A percentile compares a stretch with the other conserved stretches of the same genome.
Evolutionary conservation across 768 basidiomycete genomes (phyloP).

Genomic region (Boletus eberwhitei): DNA sequence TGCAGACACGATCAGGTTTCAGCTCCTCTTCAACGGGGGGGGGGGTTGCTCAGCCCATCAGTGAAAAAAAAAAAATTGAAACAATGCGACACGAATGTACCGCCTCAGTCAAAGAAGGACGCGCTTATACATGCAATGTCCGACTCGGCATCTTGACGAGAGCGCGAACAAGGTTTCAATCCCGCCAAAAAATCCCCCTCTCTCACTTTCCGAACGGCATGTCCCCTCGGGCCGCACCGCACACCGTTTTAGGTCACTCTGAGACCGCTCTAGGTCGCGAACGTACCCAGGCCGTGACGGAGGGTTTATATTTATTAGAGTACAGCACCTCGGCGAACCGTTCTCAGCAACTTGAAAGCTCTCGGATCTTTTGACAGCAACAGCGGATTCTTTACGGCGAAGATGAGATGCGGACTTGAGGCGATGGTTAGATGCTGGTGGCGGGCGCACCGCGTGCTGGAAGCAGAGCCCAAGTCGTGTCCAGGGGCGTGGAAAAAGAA

Average conservation of each 20-base stretch:
- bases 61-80: not conserved
- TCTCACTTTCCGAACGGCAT: not conserved
- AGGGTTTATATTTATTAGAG: not conserved
- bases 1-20: constrained; percentile 3
- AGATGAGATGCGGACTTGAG: constrained; percentile 5
- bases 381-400: constrained; percentile 10
- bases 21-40: not conserved
- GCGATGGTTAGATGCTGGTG: not conserved
- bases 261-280: not conserved
- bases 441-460: constrained; percentile 1
- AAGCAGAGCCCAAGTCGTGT: not conserved
- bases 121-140: not conserved
- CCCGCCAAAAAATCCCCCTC: not conserved
- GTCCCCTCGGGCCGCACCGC: not conserved
- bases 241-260: constrained; percentile 1
- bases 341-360: not conserved
- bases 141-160: constrained; percentile 7
- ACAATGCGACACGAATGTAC: not conserved
- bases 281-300: not conserved
- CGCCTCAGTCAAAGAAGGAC: constrained; percentile 1
- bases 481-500: constrained; percentile 1
- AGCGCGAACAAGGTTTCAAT: constrained; percentile 9
- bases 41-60: constrained; percentile 10
- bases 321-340: not conserved
- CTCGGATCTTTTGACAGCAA: constrained; percentile 7